Evolutionary conservation across 441 rosid species (phyloP).

Genomic region (Aleurites moluccanus): DNA sequence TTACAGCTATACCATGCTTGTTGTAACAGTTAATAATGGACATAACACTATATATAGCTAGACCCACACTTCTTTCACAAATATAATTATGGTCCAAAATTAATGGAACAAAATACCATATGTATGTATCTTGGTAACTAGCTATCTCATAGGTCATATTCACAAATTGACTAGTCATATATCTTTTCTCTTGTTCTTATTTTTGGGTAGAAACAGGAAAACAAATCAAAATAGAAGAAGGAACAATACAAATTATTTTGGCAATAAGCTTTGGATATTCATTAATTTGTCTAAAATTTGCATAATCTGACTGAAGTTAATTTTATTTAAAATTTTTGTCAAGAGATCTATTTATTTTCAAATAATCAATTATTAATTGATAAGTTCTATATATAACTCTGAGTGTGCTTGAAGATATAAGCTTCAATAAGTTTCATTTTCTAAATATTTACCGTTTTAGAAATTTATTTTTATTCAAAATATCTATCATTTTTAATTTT

Average conservation of each 20-base stretch:
- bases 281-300: no score
- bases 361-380: no score
- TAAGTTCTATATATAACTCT: no score
- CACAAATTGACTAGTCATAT: conserved; percentile 5
- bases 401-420: no score
- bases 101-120: neutral
- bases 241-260: neutral
- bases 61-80: neutral
- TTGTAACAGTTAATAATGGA: conserved; percentile 14
- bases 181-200: neutral
- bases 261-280: no score
- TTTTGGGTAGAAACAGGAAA: neutral
- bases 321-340: no score
- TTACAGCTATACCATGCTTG: conserved; percentile 2
- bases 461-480: no score
- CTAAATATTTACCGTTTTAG: no score
- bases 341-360: no score
- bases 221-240: neutral
- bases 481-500: no score
- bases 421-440: no score
- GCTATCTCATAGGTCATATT: neutral
- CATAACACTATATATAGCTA: neutral
- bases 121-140: neutral
- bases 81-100: neutral
- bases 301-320: no score